Evolutionary conservation across 768 basidiomycete genomes (phyloP).

Genomic region (Leccinellum luteum): DNA sequence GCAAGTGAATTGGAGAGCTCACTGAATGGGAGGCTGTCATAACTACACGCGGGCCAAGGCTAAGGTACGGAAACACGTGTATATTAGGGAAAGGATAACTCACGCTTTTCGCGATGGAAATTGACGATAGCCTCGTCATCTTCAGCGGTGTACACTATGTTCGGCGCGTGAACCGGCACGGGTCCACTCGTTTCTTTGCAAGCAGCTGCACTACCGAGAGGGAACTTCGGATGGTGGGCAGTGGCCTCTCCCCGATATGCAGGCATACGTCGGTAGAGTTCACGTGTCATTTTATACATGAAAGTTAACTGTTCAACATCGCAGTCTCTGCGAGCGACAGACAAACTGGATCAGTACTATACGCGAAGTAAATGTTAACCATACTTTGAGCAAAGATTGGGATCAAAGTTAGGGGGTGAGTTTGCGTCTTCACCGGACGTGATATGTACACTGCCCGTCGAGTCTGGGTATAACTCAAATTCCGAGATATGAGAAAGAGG

Average conservation of each 20-base stretch:
- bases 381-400: constrained; percentile 44
- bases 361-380: neutral
- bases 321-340: constrained; percentile 9
- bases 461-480: constrained; percentile 42
- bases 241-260: constrained; percentile 22
- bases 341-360: neutral
- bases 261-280: constrained; percentile 53
- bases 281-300: constrained; percentile 54
- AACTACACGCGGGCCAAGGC: neutral
- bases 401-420: constrained; percentile 42
- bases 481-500: neutral
- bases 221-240: constrained; percentile 28
- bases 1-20: neutral
- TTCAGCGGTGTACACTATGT: neutral
- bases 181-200: constrained; percentile 20
- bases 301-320: constrained; percentile 49
- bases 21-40: neutral
- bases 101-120: neutral
- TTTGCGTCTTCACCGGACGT: constrained; percentile 39
- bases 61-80: neutral
- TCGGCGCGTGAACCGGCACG: constrained; percentile 1
- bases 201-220: constrained; percentile 26
- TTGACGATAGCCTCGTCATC: neutral
- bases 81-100: neutral
- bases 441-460: constrained; percentile 49